These are phyloP conservation scores for Aspergillus brunneoviolaceus DNA, from an alignment of 2,329 filamentous ascomycete genomes.

Conservation along the genomic window DNA sequence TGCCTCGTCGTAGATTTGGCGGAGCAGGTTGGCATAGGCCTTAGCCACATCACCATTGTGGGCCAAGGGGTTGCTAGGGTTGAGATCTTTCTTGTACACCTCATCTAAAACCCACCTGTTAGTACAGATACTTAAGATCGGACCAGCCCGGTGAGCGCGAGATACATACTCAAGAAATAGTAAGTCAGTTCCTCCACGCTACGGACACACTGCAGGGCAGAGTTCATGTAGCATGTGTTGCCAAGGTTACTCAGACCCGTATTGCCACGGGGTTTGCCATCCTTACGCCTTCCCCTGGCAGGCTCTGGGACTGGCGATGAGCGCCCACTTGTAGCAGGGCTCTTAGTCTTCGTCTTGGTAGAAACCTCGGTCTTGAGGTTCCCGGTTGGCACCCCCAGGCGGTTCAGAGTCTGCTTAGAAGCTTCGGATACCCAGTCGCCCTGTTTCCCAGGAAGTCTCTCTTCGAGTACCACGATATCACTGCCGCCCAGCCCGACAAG, in stretches of 20 bases:
- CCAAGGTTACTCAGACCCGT: constrained; percentile 87
- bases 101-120: constrained; percentile 45
- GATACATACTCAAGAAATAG: constrained; percentile 68
- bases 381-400: constrained; percentile 51
- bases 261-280: constrained; percentile 69
- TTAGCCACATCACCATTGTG: constrained; percentile 85
- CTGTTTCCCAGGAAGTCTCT: constrained; percentile 52
- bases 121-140: neutral
- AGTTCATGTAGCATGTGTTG: constrained; percentile 99
- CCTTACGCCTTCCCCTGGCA: constrained; percentile 68
- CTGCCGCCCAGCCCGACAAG: constrained; percentile 68
- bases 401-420: constrained; percentile 44
- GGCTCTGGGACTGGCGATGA: constrained; percentile 67
- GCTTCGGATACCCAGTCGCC: constrained; percentile 58
- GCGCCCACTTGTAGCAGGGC: constrained; percentile 57
- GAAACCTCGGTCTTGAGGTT: constrained; percentile 33
- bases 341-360: constrained; percentile 40
- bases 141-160: neutral
- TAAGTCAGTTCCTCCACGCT: constrained; percentile 90
- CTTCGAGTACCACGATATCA: constrained; percentile 79
- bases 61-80: constrained; percentile 78
- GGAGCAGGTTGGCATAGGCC: constrained; percentile 73
- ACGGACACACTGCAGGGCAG: constrained; percentile 88
- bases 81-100: constrained; percentile 76
- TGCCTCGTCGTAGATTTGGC: constrained; percentile 72